phyloP scores from a whole-genome alignment of 495 filamentous ascomycete species.

The Podospora fimiseda region DNA sequence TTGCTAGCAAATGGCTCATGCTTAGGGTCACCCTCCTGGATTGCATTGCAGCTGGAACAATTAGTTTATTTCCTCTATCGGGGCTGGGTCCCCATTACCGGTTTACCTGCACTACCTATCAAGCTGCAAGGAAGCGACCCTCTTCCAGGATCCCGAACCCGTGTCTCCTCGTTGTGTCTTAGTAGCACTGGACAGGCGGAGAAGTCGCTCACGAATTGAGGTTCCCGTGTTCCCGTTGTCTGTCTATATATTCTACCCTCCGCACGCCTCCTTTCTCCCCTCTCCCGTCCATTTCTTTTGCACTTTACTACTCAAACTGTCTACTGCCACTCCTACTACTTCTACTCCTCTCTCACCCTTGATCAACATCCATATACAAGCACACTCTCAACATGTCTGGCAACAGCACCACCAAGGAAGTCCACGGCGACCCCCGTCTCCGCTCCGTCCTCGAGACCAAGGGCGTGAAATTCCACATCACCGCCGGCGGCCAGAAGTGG shows the following conservation, averaged over 20 bases:
- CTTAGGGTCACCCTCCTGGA: not conserved
- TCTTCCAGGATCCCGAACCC: not conserved
- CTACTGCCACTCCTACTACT: not conserved
- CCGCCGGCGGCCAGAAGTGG: conserved; percentile 33
- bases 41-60: not conserved
- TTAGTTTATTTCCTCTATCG: not conserved
- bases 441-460: conserved; percentile 30
- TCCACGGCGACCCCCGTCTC: conserved; percentile 18
- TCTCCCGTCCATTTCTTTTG: not conserved
- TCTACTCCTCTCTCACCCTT: not conserved
- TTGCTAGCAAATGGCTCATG: conserved; percentile 4
- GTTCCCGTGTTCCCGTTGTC: not conserved
- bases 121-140: not conserved
- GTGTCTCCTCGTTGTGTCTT: not conserved
- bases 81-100: not conserved
- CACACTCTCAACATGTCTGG: conserved; percentile 6
- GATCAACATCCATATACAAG: not conserved
- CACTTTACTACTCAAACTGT: not conserved
- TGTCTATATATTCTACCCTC: conserved; percentile 4
- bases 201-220: not conserved
- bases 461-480: conserved; percentile 39
- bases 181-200: not conserved
- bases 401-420: conserved; percentile 1
- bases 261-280: not conserved
- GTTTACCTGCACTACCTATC: not conserved